phyloP scores from a whole-genome alignment of 495 filamentous ascomycete species.

The Gamarada debralockiae region DNA sequence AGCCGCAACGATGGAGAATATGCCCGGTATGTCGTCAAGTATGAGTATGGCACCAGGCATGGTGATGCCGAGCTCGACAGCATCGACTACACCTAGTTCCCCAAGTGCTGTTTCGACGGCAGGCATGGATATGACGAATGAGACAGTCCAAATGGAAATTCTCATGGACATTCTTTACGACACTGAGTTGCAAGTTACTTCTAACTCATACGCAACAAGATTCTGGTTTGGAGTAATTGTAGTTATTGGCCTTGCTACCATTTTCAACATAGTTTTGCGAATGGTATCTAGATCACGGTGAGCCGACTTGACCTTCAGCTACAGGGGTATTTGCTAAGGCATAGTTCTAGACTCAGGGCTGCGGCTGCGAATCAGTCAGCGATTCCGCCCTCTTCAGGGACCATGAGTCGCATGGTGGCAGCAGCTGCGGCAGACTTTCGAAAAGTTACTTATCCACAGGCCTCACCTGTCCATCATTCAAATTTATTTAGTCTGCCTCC shows the following conservation, averaged over 20 bases:
- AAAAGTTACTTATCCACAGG: not conserved
- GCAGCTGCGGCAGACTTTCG: not conserved
- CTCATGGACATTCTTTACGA: conserved; percentile 1
- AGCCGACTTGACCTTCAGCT: too few species aligned
- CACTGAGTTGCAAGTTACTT: conserved; percentile 1
- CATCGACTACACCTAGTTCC: not conserved
- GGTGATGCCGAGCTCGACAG: not conserved
- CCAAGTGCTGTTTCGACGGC: not conserved
- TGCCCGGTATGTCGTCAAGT: conserved; percentile 2
- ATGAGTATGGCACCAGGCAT: not conserved
- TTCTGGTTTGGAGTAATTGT: too few species aligned
- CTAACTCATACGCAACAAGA: too few species aligned
- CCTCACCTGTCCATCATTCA: not conserved
- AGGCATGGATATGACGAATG: not conserved
- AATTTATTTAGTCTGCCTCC: not conserved
- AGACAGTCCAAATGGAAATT: not conserved
- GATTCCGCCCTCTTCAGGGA: too few species aligned
- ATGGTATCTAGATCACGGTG: too few species aligned
- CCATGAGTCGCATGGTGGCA: not conserved
- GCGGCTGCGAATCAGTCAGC: too few species aligned
- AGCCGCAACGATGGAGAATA: too few species aligned
- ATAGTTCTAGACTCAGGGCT: too few species aligned
- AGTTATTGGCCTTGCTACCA: too few species aligned
- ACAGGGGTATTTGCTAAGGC: too few species aligned
- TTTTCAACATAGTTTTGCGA: too few species aligned